These are phyloP conservation scores for Fennellomyces sp. DNA, from an alignment of 371 early-diverging fungal species.

Conservation along the genomic window DNA sequence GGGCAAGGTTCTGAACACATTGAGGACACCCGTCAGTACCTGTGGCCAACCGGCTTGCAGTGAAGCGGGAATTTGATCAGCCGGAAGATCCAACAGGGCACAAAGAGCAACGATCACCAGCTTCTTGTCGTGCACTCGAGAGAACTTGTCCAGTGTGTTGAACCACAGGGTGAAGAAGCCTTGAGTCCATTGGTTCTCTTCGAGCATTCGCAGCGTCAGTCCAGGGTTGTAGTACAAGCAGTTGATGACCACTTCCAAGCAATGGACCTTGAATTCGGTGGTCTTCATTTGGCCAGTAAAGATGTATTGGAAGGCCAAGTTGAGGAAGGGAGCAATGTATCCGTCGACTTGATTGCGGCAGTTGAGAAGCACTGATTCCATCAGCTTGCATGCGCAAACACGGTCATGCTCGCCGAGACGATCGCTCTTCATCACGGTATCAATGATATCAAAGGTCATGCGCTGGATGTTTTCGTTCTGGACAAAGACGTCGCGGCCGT, in stretches of 20 bases:
- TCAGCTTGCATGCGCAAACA: slow-evolving; percentile 74
- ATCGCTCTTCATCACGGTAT: slow-evolving; percentile 75
- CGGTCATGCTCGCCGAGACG: slow-evolving; percentile 71
- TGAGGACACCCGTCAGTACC: slow-evolving; percentile 68
- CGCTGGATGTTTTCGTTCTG: slow-evolving; percentile 62
- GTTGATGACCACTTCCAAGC: slow-evolving; percentile 77
- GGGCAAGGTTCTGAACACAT: slow-evolving; percentile 75
- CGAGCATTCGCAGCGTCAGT: slow-evolving; percentile 73
- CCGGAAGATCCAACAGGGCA: slow-evolving; percentile 70
- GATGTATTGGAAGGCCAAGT: slow-evolving; percentile 67
- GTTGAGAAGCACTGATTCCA: slow-evolving; percentile 79
- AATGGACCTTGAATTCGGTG: slow-evolving; percentile 57
- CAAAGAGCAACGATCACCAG: slow-evolving; percentile 81
- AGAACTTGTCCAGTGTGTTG: slow-evolving; percentile 66
- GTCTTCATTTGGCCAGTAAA: slow-evolving; percentile 62
- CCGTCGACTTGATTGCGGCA: slow-evolving; percentile 76
- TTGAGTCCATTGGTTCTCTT: slow-evolving; percentile 74
- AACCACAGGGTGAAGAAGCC: slow-evolving; percentile 87
- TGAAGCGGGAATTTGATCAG: slow-evolving; percentile 69
- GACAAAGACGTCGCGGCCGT: slow-evolving; percentile 74
- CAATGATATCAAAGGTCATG: slow-evolving; percentile 71
- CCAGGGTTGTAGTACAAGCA: slow-evolving; percentile 84
- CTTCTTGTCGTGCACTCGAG: slow-evolving; percentile 93
- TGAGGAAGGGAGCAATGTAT: slow-evolving; percentile 60
- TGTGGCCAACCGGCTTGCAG: slow-evolving; percentile 75